Evolutionary conservation across 2,329 filamentous ascomycete species (phyloP).

Genomic region (Hypoxylon sp.): DNA sequence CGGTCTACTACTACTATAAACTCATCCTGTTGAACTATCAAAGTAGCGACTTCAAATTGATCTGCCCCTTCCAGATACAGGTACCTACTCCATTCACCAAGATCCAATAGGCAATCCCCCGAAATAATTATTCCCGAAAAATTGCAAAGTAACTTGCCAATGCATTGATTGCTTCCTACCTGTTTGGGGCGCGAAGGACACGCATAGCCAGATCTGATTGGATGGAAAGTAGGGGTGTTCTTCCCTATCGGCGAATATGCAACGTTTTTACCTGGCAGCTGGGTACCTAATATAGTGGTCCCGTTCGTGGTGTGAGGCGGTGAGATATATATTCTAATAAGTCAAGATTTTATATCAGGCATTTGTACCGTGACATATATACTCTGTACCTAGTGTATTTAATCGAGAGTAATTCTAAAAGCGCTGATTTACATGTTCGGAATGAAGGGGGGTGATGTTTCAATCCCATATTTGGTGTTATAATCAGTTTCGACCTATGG

Average conservation of each 20-base stretch:
- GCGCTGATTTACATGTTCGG: background rate
- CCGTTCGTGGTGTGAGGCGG: background rate
- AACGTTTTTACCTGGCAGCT: background rate
- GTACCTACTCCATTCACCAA: background rate
- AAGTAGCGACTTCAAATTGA: background rate
- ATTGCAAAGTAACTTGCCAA: background rate
- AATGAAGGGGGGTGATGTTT: background rate
- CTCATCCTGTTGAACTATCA: background rate
- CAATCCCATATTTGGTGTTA: background rate
- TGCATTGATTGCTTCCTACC: slow-evolving; percentile 14
- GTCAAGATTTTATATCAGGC: background rate
- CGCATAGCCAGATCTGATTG: slow-evolving; percentile 18
- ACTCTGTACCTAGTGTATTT: background rate
- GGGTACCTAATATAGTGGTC: background rate
- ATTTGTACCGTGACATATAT: background rate
- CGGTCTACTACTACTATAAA: background rate
- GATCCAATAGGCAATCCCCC: background rate
- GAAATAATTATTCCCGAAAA: background rate
- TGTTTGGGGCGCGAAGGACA: slow-evolving; percentile 14
- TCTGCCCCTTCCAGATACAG: background rate
- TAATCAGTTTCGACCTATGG: background rate
- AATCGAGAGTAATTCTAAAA: background rate
- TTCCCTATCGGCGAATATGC: slow-evolving; percentile 17
- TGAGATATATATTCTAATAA: background rate
- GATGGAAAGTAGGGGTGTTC: background rate